Evolutionary conservation across 768 basidiomycete genomes (phyloP), one percentile per base, ranked within the genome.

Genomic region (Coprinopsis marcescibilis): DNA sequence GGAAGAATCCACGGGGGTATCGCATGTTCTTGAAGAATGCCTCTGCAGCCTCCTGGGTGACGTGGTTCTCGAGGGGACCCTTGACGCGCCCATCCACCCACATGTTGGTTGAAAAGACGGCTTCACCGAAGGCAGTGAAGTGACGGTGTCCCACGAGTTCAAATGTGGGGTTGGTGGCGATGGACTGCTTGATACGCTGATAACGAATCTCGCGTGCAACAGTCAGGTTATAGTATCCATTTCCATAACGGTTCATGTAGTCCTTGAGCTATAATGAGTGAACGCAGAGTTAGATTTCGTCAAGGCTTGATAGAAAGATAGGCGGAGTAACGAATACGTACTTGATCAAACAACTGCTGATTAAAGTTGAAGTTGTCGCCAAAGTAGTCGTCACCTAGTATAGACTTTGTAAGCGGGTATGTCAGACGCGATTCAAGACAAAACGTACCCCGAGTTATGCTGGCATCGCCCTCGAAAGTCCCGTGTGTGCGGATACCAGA

Each of bases 301-400:
- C n/a, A n/a, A n/a, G n/a, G n/a, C n/a, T n/a, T n/a, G n/a, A n/a
- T n/a, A n/a, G n/a, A n/a, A n/a, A n/a, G n/a, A n/a, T n/a, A n/a
- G 10, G 5, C 3, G 21, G 17, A 7, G 11, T 3, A 20, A 36
- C n/a, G n/a, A n/a, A n/a, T n/a, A 20, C 50, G 20, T 33, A 58
- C 52, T 37, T 55, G 30, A 8, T 56, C 48, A 42, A 58, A 56
- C 1, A 56, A 48, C 2, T 50, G 52, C 40, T 53, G 52, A 29
- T 55, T 55, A 43, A 57, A 57, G 41, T 46, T 52, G 42, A 49
- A 42, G 27, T 55, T 51, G 32, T 55, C 56, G 4, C 54, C 56
- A 24, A 55, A 55, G 45, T 38, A 46, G 15, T 43, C 44, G 25
- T 55, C 54, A 13, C 20, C 52, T 50, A 17, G 26, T 12, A 40